Percentiles rank a stretch among this genome's conserved stretches.
Evolutionary conservation across 2,329 filamentous ascomycete genomes (phyloP).

Genomic region (Diaporthe citriasiana): DNA sequence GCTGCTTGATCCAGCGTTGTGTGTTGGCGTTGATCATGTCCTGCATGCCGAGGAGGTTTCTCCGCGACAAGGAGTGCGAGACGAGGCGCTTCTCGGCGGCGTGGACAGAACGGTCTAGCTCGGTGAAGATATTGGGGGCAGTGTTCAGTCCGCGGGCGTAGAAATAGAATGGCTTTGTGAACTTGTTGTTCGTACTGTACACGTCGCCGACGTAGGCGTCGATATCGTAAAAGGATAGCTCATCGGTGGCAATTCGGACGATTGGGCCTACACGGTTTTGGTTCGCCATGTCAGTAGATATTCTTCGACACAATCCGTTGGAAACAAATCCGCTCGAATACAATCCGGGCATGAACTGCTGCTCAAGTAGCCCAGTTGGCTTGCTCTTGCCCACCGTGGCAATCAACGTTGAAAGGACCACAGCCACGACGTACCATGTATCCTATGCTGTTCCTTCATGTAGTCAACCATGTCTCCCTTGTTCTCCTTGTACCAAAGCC

Average conservation of each 20-base stretch:
- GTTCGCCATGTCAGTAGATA: not conserved
- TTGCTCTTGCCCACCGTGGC: not conserved
- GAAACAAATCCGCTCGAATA: not conserved
- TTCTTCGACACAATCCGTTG: not conserved
- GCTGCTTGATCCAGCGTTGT: not conserved
- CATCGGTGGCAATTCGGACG: not conserved
- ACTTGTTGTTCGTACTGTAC: not conserved
- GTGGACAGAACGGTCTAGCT: not conserved
- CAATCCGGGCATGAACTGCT: not conserved
- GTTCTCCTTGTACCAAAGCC: not conserved
- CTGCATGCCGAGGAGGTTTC: conserved; percentile 1
- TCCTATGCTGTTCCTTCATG: conserved; percentile 7
- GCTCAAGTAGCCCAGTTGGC: not conserved
- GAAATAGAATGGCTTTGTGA: not conserved
- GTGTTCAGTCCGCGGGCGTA: not conserved
- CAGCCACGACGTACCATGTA: conserved; percentile 14
- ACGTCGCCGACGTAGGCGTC: not conserved
- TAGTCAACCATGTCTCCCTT: conserved; percentile 6
- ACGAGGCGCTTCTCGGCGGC: not conserved
- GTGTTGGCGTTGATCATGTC: conserved; percentile 6
- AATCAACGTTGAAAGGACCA: not conserved
- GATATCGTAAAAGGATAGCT: not conserved
- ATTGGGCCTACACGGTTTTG: not conserved
- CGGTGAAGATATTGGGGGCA: not conserved
- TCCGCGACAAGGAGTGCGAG: not conserved